phyloP scores from a whole-genome alignment of 352 stramenopile species.

The Pythium sp. region DNA sequence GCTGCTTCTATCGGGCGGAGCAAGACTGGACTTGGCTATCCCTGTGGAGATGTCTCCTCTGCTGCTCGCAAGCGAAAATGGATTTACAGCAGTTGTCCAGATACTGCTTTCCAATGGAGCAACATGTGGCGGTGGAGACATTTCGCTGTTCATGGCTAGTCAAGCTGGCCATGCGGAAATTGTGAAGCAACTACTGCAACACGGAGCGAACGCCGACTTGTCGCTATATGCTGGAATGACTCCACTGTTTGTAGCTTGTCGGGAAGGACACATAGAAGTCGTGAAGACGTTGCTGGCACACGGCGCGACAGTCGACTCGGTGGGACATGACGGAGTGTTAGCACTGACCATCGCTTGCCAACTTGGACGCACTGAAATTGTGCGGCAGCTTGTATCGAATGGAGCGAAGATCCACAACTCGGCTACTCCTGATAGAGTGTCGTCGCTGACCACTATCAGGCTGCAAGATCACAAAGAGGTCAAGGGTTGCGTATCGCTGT shows the following conservation, averaged over 20 bases:
- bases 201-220: not conserved
- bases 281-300: not conserved
- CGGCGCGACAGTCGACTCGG: not conserved
- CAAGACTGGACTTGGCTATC: too few species aligned
- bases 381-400: not conserved
- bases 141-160: constrained; percentile 2
- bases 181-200: not conserved
- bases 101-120: not conserved
- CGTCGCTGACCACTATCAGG: too few species aligned
- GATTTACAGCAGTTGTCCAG: not conserved
- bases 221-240: too few species aligned
- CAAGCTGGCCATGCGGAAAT: not conserved
- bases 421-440: too few species aligned
- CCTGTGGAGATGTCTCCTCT: too few species aligned
- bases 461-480: too few species aligned
- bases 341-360: constrained; percentile 3
- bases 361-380: not conserved
- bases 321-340: not conserved
- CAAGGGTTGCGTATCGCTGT: too few species aligned
- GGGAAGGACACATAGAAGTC: not conserved
- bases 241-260: not conserved
- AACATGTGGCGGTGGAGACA: not conserved
- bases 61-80: not conserved
- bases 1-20: too few species aligned
- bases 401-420: not conserved